Conservation (phyloP, 768 basidiomycete species). For the Pleurotus salmoneostramineus region DNA sequence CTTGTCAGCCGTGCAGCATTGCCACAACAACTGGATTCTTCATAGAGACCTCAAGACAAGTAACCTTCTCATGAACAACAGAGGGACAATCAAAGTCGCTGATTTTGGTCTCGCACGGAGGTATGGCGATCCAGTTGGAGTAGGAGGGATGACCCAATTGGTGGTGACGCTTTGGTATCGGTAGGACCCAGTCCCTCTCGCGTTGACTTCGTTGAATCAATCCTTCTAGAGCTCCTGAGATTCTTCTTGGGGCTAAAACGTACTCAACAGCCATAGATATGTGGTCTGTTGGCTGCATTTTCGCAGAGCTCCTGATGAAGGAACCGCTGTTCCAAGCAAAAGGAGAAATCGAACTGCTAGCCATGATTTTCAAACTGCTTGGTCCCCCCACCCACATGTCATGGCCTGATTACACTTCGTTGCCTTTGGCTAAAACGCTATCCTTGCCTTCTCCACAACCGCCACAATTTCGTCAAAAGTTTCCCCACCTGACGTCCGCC, state of each 20-base stretch:
- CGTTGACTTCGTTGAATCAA: constrained; percentile 12
- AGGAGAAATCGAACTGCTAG: constrained; percentile 87
- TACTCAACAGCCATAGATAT: constrained; percentile 96
- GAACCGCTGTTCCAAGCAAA: constrained; percentile 99
- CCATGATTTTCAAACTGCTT: constrained; percentile 92
- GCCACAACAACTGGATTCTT: constrained; percentile 96
- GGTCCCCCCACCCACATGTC: constrained; percentile 85
- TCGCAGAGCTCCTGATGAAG: constrained; percentile 91
- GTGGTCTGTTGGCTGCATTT: constrained; percentile 99
- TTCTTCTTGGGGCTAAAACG: constrained; percentile 86
- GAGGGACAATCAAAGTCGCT: constrained; percentile 97
- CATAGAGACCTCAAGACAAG: constrained; percentile 98
- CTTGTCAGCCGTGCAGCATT: constrained; percentile 88
- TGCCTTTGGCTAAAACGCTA: constrained; percentile 82
- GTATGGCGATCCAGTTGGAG: constrained; percentile 94
- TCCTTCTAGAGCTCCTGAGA: constrained; percentile 79
- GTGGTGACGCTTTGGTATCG: constrained; percentile 99
- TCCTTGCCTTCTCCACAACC: constrained; percentile 72
- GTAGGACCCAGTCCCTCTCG: constrained; percentile 36
- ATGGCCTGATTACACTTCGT: constrained; percentile 80
- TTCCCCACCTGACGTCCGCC: constrained; percentile 77
- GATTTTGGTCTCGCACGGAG: constrained; percentile 96
- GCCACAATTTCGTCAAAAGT: constrained; percentile 77
- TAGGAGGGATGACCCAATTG: constrained; percentile 95
- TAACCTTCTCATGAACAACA: constrained; percentile 98